Evolutionary conservation across 2,329 filamentous ascomycete species (phyloP).

Genomic region (Fusarium chuoi): DNA sequence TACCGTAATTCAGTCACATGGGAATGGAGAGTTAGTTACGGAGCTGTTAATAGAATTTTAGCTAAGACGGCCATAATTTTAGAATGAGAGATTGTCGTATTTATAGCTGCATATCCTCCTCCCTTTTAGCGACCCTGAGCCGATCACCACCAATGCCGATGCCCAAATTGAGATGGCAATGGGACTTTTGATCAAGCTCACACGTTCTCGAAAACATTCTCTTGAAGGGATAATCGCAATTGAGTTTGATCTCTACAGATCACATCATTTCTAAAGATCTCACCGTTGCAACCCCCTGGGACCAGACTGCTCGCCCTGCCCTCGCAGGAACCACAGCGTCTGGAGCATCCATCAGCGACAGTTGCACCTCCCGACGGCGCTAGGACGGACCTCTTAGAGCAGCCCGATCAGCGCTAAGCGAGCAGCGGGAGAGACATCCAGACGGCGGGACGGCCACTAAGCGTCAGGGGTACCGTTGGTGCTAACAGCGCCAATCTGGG

Average conservation of each 20-base stretch:
- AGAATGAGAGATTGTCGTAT: slow-evolving; percentile 19
- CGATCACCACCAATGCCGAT: slow-evolving; percentile 26
- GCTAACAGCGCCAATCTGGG: slow-evolving; percentile 47
- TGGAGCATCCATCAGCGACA: slow-evolving; percentile 9
- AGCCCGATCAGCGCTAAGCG: slow-evolving; percentile 45
- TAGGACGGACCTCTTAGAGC: slow-evolving; percentile 39
- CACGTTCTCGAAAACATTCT: not conserved
- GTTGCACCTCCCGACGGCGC: slow-evolving; percentile 34
- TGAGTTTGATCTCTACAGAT: not conserved
- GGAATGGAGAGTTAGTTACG: slow-evolving; percentile 3
- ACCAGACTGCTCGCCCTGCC: slow-evolving; percentile 3
- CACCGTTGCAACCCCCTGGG: not conserved
- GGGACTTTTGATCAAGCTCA: slow-evolving; percentile 1
- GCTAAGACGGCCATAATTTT: slow-evolving; percentile 19
- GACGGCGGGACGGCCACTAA: slow-evolving; percentile 43
- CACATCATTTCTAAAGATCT: slow-evolving; percentile 4
- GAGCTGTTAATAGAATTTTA: slow-evolving; percentile 2
- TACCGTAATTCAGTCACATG: slow-evolving; percentile 13
- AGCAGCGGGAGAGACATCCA: slow-evolving; percentile 39
- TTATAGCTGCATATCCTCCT: slow-evolving; percentile 30
- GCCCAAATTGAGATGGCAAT: slow-evolving; percentile 1
- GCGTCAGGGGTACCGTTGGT: slow-evolving; percentile 40
- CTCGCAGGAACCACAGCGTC: slow-evolving; percentile 6
- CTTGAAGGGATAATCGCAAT: not conserved
- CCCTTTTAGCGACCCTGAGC: slow-evolving; percentile 21